A percentile compares a stretch with the other conserved stretches of the same genome.
phyloP scores from a whole-genome alignment of 2,329 filamentous ascomycete genomes.

The Fusarium beomiforme region DNA sequence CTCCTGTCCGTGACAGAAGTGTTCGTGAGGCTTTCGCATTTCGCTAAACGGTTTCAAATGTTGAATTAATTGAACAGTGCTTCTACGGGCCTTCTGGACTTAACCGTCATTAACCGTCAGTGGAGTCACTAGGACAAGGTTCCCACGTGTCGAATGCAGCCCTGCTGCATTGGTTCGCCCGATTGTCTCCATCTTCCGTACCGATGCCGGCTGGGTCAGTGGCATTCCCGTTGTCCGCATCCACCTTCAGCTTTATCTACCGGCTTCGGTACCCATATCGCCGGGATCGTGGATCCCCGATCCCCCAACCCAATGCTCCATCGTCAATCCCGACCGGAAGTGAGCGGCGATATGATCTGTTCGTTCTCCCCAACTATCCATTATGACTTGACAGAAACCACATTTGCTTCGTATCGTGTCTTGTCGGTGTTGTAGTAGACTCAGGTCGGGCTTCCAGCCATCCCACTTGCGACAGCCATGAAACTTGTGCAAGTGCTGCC shows the following conservation, averaged over 20 bases:
- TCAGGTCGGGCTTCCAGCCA: slow-evolving; percentile 58
- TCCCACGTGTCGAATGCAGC: slow-evolving; percentile 28
- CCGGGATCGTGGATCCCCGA: slow-evolving; percentile 35
- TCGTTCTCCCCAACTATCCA: slow-evolving; percentile 44
- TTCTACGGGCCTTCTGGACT: slow-evolving; percentile 4
- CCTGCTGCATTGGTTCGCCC: slow-evolving; percentile 27
- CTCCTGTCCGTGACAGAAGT: not conserved
- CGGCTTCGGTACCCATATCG: slow-evolving; percentile 16
- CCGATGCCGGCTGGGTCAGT: slow-evolving; percentile 9
- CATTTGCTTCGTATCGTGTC: slow-evolving; percentile 43
- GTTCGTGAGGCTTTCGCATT: not conserved
- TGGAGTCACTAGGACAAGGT: slow-evolving; percentile 20
- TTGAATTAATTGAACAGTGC: not conserved
- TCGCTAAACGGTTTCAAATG: not conserved
- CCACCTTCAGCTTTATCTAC: slow-evolving; percentile 6
- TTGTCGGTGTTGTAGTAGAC: slow-evolving; percentile 46
- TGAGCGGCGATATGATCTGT: slow-evolving; percentile 45
- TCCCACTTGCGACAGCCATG: slow-evolving; percentile 57
- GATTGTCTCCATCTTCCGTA: slow-evolving; percentile 9
- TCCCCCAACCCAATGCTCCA: slow-evolving; percentile 41
- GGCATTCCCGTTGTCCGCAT: not conserved
- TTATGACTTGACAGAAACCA: slow-evolving; percentile 42
- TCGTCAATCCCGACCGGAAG: slow-evolving; percentile 44
- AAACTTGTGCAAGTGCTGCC: slow-evolving; percentile 55
- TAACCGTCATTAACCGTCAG: slow-evolving; percentile 17